phyloP scores from a whole-genome alignment of 371 early-diverging fungal species.

The Rhizopus microsporus region DNA sequence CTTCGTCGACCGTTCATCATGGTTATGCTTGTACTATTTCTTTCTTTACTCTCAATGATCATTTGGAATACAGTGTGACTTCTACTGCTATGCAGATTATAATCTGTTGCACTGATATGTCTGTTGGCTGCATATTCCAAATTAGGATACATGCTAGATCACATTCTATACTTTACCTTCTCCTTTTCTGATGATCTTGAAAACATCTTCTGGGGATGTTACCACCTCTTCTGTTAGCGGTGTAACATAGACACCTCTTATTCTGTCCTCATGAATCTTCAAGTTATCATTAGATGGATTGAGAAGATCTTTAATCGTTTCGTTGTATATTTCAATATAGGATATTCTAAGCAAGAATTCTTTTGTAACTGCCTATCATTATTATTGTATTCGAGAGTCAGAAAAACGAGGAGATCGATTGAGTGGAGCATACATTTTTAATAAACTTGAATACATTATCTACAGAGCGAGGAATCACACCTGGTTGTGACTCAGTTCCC shows the following conservation, averaged over 20 bases:
- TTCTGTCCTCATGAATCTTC: conserved; percentile 56
- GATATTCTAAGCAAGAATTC: conserved; percentile 91
- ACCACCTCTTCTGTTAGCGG: conserved; percentile 91
- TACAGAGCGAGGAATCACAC: conserved; percentile 58
- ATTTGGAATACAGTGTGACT: conserved; percentile 96
- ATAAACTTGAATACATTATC: conserved; percentile 58
- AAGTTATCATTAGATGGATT: conserved; percentile 77
- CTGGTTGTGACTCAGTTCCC: conserved; percentile 58
- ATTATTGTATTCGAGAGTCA: neutral
- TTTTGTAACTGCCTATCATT: conserved; percentile 47
- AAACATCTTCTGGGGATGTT: conserved; percentile 78
- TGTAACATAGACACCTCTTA: conserved; percentile 83
- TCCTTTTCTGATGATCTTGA: conserved; percentile 78
- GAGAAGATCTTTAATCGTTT: conserved; percentile 81
- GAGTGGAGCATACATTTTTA: conserved; percentile 30
- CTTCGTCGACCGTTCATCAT: conserved; percentile 6
- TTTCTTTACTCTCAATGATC: conserved; percentile 56
- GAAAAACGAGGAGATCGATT: neutral
- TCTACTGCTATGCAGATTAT: conserved; percentile 87
- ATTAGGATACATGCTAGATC: neutral
- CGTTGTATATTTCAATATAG: conserved; percentile 97
- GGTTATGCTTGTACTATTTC: conserved; percentile 19
- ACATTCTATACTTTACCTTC: conserved; percentile 60
- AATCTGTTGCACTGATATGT: conserved; percentile 86
- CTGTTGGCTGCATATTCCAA: conserved; percentile 59